A percentile compares a stretch with the other conserved stretches of the same genome.
phyloP scores from a whole-genome alignment of 495 filamentous ascomycete species.

The Stereocaulon alpinum region DNA sequence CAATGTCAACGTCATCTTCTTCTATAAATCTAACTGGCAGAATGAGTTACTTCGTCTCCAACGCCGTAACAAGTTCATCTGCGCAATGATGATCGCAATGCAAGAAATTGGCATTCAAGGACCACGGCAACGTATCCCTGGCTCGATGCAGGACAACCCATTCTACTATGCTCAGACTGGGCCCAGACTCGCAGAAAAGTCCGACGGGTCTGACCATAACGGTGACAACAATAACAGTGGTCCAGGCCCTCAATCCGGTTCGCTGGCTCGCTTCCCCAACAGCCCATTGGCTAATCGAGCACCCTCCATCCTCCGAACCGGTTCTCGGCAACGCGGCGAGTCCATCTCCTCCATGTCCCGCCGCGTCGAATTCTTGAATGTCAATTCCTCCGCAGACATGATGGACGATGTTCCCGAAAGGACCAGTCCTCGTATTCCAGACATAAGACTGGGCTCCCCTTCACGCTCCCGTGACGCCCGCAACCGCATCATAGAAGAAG shows the following conservation, averaged over 20 bases:
- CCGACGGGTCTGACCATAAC: slow-evolving; percentile 8
- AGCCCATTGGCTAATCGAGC: slow-evolving; percentile 23
- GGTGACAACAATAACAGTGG: background rate
- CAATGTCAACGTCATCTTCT: slow-evolving; percentile 91
- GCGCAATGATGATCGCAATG: slow-evolving; percentile 81
- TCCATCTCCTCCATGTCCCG: slow-evolving; percentile 45
- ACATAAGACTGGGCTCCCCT: slow-evolving; percentile 28
- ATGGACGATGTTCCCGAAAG: slow-evolving; percentile 62
- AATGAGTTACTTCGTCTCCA: slow-evolving; percentile 86
- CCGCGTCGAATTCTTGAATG: slow-evolving; percentile 64
- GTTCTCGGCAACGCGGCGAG: slow-evolving; percentile 40
- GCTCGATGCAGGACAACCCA: slow-evolving; percentile 48
- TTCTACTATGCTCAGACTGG: slow-evolving; percentile 44
- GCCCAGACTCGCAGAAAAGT: background rate
- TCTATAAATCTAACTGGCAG: slow-evolving; percentile 92
- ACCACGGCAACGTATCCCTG: slow-evolving; percentile 65
- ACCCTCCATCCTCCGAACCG: slow-evolving; percentile 46
- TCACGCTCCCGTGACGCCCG: slow-evolving; percentile 35
- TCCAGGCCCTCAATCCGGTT: slow-evolving; percentile 13
- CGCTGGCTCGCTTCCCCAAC: slow-evolving; percentile 13
- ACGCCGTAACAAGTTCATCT: slow-evolving; percentile 90
- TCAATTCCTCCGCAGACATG: slow-evolving; percentile 47
- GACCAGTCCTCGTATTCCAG: slow-evolving; percentile 29
- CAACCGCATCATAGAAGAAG: slow-evolving; percentile 35
- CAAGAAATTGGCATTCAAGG: slow-evolving; percentile 82